phyloP scores from a whole-genome alignment of 768 basidiomycete species.

The Amanita muscaria region DNA sequence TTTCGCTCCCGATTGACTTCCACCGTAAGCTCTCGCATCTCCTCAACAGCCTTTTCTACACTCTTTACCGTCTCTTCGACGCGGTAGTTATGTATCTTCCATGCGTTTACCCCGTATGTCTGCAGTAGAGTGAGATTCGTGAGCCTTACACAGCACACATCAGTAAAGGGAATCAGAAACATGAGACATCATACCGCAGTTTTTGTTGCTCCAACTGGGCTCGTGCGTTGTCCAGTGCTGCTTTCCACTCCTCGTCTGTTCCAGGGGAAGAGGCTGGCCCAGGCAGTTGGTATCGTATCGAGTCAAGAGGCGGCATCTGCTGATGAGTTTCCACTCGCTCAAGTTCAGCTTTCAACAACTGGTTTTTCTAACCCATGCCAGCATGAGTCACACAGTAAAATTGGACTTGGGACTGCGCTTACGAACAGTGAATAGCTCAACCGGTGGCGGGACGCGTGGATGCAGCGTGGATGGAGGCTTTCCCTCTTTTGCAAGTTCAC shows the following conservation, averaged over 20 bases:
- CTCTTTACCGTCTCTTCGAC: constrained; percentile 70
- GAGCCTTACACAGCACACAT: too few relatives aligned
- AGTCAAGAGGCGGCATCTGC: constrained; percentile 60
- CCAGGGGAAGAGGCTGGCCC: constrained; percentile 52
- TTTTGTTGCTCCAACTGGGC: constrained; percentile 82
- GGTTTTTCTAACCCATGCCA: constrained; percentile 42
- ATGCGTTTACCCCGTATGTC: constrained; percentile 84
- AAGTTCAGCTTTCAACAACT: constrained; percentile 64
- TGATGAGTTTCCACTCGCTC: constrained; percentile 63
- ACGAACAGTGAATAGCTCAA: constrained; percentile 65
- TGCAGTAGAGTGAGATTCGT: constrained; percentile 78
- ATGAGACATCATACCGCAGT: constrained; percentile 42
- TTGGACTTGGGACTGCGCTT: constrained; percentile 17
- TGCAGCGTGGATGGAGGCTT: constrained; percentile 54
- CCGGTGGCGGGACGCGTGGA: constrained; percentile 58
- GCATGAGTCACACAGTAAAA: neutral
- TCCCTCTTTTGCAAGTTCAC: constrained; percentile 65
- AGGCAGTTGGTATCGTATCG: constrained; percentile 65
- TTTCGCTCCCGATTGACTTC: constrained; percentile 86
- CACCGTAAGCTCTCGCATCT: constrained; percentile 67
- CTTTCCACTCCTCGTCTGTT: constrained; percentile 70
- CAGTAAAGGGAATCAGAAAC: neutral
- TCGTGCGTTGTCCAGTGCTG: constrained; percentile 65
- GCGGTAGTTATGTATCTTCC: constrained; percentile 86
- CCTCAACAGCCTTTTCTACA: constrained; percentile 65